Conservation (phyloP, 495 filamentous ascomycete species). For the Hypoxylon perforatum region DNA sequence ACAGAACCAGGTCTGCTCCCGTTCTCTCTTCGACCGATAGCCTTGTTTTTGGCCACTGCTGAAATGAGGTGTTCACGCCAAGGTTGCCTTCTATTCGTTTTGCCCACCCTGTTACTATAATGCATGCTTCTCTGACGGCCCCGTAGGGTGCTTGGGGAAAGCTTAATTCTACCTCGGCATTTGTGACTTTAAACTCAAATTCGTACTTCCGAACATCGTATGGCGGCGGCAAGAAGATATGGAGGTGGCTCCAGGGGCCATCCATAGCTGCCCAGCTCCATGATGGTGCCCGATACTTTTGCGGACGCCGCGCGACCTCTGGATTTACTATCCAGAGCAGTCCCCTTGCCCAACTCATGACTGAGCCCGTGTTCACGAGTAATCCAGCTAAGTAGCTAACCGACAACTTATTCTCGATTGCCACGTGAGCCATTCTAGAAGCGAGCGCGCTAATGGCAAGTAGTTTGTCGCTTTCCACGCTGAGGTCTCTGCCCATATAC, state of each 20-base stretch:
- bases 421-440: not conserved
- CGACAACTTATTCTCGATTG: not conserved
- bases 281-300: not conserved
- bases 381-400: not conserved
- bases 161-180: not conserved
- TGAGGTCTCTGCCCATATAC: not conserved
- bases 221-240: not conserved
- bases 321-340: not conserved
- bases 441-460: not conserved
- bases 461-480: not conserved
- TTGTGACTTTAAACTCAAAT: not conserved
- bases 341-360: not conserved
- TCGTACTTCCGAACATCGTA: not conserved
- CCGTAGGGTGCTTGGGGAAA: not conserved
- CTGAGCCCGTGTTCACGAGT: not conserved
- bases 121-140: not conserved
- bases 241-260: not conserved
- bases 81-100: not conserved
- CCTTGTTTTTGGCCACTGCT: not conserved
- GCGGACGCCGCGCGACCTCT: not conserved
- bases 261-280: not conserved
- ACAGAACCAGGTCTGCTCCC: not conserved
- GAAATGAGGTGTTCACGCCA: not conserved
- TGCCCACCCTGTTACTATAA: not conserved
- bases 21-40: not conserved